Evolutionary conservation across 805 yeast species (phyloP).

Genomic region (Candida ponderosae): DNA sequence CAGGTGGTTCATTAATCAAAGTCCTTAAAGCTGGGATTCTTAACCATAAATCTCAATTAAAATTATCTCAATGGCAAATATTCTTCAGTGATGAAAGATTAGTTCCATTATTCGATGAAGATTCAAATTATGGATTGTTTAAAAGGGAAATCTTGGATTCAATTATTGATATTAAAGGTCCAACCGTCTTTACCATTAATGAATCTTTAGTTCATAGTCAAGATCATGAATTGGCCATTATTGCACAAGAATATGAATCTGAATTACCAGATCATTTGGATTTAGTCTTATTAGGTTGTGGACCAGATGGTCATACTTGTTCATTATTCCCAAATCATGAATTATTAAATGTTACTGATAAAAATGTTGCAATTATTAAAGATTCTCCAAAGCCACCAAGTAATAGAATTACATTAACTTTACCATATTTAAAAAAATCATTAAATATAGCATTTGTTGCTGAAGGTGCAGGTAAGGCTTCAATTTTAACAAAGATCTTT

Average conservation of each 20-base stretch:
- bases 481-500: constrained; percentile 65
- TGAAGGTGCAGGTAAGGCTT: constrained; percentile 80
- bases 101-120: constrained; percentile 74
- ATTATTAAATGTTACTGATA: constrained; percentile 46
- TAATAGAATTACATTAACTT: constrained; percentile 83
- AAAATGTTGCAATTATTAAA: constrained; percentile 53
- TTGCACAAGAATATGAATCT: constrained; percentile 58
- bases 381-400: constrained; percentile 95
- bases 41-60: constrained; percentile 40
- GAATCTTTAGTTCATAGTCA: constrained; percentile 46
- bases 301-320: constrained; percentile 96
- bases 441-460: constrained; percentile 69
- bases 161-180: constrained; percentile 28
- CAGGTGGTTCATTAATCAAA: constrained; percentile 87
- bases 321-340: constrained; percentile 84
- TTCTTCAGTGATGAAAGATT: constrained; percentile 88
- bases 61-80: constrained; percentile 73
- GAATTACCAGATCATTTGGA: constrained; percentile 51
- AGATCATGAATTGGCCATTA: constrained; percentile 28
- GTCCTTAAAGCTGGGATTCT: constrained; percentile 58
- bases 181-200: constrained; percentile 61
- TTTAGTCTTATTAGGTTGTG: constrained; percentile 76
- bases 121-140: constrained; percentile 81
- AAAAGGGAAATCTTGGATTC: constrained; percentile 49
- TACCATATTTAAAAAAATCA: constrained; percentile 55